Conservation (phyloP, 2,329 filamentous ascomycete genomes). For the Colletotrichum siamense region DNA sequence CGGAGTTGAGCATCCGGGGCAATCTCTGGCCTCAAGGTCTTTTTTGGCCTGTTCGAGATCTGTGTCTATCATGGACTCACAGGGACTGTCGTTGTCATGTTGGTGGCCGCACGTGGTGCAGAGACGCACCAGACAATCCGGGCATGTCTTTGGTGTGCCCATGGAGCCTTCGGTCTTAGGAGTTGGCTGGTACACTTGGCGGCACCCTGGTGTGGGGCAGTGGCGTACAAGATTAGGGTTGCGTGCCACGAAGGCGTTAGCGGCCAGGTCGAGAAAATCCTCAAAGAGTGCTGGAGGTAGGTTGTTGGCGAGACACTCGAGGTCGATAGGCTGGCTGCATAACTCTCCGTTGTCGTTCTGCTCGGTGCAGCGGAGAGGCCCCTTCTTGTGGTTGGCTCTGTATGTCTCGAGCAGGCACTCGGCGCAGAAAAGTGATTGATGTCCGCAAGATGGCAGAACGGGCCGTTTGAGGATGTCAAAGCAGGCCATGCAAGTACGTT, state of each 20-base stretch:
- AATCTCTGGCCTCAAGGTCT: neutral
- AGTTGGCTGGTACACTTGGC: neutral
- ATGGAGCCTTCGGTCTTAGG: neutral
- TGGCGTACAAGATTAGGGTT: neutral
- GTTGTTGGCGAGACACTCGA: neutral
- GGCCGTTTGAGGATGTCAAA: neutral
- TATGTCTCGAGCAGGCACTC: neutral
- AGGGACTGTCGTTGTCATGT: conserved; percentile 30
- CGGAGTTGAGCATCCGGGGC: neutral
- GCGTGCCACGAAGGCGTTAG: neutral
- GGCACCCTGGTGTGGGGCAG: neutral
- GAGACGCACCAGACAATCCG: conserved; percentile 36
- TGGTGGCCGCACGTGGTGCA: conserved; percentile 40
- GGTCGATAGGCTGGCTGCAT: neutral
- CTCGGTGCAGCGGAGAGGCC: neutral
- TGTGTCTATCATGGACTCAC: neutral
- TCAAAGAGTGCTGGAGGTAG: neutral
- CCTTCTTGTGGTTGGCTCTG: neutral
- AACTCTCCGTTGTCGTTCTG: neutral
- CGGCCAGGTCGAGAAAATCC: neutral
- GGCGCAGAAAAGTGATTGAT: neutral
- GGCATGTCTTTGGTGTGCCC: conserved; percentile 34
- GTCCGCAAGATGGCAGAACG: neutral
- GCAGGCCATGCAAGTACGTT: neutral
- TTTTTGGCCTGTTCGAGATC: neutral